Percentiles rank a stretch among this genome's conserved stretches.
Conservation (phyloP, 257 asterid species). For the Gynochthodes officinalis region DNA sequence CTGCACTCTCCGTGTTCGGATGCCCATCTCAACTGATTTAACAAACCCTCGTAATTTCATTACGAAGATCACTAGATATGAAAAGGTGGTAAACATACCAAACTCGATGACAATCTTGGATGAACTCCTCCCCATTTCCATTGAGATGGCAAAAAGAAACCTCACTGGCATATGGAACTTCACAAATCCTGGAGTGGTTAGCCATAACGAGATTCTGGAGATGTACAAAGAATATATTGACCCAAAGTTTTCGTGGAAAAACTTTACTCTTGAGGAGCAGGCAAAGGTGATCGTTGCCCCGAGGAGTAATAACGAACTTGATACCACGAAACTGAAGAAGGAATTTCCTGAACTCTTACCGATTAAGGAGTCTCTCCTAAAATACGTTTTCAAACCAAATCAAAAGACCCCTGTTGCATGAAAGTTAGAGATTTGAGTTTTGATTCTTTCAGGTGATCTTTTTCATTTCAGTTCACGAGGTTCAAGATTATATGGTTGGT, state of each 20-base stretch:
- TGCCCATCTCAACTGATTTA: conserved; percentile 81
- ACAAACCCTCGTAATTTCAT: conserved; percentile 75
- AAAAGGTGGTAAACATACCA: conserved; percentile 76
- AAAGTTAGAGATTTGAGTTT: conserved; percentile 19
- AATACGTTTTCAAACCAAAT: conserved; percentile 69
- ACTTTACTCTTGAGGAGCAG: conserved; percentile 80
- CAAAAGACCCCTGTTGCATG: conserved; percentile 53
- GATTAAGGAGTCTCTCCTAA: conserved; percentile 67
- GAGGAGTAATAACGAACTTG: conserved; percentile 76
- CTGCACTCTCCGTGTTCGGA: conserved; percentile 74
- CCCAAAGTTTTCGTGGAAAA: conserved; percentile 60
- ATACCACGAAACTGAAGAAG: conserved; percentile 52
- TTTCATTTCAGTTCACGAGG: conserved; percentile 13
- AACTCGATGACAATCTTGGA: conserved; percentile 84
- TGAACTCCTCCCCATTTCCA: conserved; percentile 78
- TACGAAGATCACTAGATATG: conserved; percentile 67
- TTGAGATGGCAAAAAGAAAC: conserved; percentile 84
- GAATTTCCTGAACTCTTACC: conserved; percentile 66
- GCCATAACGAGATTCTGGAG: conserved; percentile 76
- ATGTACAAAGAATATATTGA: conserved; percentile 67
- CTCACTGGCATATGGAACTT: conserved; percentile 79
- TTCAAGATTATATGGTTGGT: conserved; percentile 12
- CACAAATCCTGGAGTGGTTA: conserved; percentile 84
- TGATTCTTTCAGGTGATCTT: conserved; percentile 12
- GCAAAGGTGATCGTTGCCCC: conserved; percentile 87